Percentiles rank a stretch among this genome's conserved stretches.
Evolutionary conservation across 1,139 yeast genomes (phyloP).

Genomic region (Sugiyamaella xylanicola): DNA sequence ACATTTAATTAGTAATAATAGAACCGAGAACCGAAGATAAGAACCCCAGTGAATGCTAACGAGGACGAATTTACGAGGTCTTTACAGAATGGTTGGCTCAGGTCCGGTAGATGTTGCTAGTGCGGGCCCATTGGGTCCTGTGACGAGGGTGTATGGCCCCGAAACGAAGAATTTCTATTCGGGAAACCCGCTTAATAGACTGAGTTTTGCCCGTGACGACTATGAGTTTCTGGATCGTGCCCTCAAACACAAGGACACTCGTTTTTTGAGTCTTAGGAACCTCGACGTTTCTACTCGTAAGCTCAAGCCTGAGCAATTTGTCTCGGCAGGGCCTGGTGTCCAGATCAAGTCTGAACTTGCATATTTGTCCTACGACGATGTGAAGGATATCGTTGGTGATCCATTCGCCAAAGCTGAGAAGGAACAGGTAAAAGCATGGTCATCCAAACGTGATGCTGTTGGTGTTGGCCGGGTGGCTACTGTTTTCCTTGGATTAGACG

Average conservation of each 20-base stretch:
- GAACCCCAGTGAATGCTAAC: conserved; percentile 14
- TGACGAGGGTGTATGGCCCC: conserved; percentile 28
- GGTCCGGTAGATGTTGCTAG: background rate
- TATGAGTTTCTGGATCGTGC: conserved; percentile 58
- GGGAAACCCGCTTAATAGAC: conserved; percentile 57
- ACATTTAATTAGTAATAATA: too few species aligned
- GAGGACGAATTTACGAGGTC: background rate
- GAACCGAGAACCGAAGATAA: too few species aligned
- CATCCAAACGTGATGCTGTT: conserved; percentile 44
- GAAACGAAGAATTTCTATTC: conserved; percentile 28
- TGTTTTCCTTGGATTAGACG: conserved; percentile 71
- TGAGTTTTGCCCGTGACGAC: conserved; percentile 76
- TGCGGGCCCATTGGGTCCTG: conserved; percentile 24
- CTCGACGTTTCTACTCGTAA: conserved; percentile 28
- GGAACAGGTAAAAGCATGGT: conserved; percentile 38
- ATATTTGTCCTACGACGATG: conserved; percentile 27
- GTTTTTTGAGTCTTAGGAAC: conserved; percentile 56
- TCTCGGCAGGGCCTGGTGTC: background rate
- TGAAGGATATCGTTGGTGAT: conserved; percentile 38
- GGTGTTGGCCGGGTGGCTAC: conserved; percentile 46
- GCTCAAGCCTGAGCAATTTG: conserved; percentile 7
- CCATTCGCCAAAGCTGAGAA: conserved; percentile 39
- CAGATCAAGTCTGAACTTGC: conserved; percentile 16
- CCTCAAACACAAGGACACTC: conserved; percentile 53
- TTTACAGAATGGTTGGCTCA: background rate